Evolutionary conservation across 257 asterid species (phyloP), one percentile per base, ranked within the genome.

Genomic region (Solanum raphanifolium): DNA sequence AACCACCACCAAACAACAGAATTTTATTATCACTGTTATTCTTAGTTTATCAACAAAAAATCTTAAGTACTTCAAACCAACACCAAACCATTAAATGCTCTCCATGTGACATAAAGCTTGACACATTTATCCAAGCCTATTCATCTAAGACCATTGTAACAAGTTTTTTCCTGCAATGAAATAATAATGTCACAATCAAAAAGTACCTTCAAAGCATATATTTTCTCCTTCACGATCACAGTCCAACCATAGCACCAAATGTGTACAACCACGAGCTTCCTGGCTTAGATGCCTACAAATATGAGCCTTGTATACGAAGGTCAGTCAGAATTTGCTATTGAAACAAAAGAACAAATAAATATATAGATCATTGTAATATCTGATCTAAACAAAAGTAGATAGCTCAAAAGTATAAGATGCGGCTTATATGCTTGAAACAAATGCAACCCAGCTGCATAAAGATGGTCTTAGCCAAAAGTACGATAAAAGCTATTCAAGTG

Each of bases 211-310:
- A 93, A 95, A 96, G 94, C 98, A 96, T 92, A 96, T 96, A 89
- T 95, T 96, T 94, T 96, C 98, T 91, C 99, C 99, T 90, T 96
- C 99, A 46, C 99, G 99, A 41, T 96, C 99, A 88, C 99, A 96
- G 90, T 96, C 99, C 94, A 96, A 89, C 99, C 99, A 96, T 90
- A 96, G 87, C 46, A 94, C 97, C 82, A 95, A 89, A 88, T 96
- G 93, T 83, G 92, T 93, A 89, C 98, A 96, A 87, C 97, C 98
- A 88, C 96, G 97, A 89, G 95, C 95, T 91, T 95, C 99, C 90
- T 94, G 98, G 91, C 94, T 93, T 90, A 96, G 89, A 93, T 96
- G 99, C 96, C 99, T 94, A 92, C 95, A 90, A 72, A 96, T 92
- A 88, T 96, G 98, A 86, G 98, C 99, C 99, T 96, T 88, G 39